phyloP scores from a whole-genome alignment of 202 grass and related monocot genomes.

The Saccharum hybrid region DNA sequence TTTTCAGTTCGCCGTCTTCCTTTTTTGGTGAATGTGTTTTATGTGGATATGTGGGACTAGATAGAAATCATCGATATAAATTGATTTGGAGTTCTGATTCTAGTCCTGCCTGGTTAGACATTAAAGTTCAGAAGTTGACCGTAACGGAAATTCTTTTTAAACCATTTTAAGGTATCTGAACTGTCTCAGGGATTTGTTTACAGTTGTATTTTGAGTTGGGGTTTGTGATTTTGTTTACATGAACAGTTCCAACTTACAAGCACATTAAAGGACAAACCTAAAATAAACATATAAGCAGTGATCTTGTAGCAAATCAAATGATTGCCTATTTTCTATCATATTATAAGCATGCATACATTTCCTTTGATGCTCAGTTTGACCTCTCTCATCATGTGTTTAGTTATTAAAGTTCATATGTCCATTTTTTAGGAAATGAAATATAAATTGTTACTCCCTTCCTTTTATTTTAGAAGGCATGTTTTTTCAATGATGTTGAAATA shows the following conservation, averaged over 20 bases:
- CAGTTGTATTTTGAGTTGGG: background rate
- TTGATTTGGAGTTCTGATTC: background rate
- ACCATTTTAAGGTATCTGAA: constrained; percentile 6
- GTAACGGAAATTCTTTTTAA: background rate
- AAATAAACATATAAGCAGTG: constrained; percentile 1
- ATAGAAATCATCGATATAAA: background rate
- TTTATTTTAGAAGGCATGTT: background rate
- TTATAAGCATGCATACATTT: constrained; percentile 14
- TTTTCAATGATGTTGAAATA: background rate
- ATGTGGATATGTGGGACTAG: background rate
- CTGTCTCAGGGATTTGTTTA: background rate
- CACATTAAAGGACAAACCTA: background rate
- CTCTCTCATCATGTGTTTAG: background rate
- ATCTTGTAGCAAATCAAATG: background rate
- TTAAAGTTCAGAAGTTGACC: constrained; percentile 2
- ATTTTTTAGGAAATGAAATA: constrained; percentile 12
- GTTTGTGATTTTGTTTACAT: background rate
- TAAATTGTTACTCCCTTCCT: background rate
- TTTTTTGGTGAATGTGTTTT: constrained; percentile 31
- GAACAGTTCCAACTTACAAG: background rate
- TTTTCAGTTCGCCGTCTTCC: constrained; percentile 2
- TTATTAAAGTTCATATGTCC: constrained; percentile 17
- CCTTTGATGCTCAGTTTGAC: constrained; percentile 3
- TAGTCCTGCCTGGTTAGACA: background rate
- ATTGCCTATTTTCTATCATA: background rate